A percentile compares a stretch with the other conserved stretches of the same genome.
Conservation (phyloP, 805 yeast genomes). For the Ogataea paraovalis region DNA sequence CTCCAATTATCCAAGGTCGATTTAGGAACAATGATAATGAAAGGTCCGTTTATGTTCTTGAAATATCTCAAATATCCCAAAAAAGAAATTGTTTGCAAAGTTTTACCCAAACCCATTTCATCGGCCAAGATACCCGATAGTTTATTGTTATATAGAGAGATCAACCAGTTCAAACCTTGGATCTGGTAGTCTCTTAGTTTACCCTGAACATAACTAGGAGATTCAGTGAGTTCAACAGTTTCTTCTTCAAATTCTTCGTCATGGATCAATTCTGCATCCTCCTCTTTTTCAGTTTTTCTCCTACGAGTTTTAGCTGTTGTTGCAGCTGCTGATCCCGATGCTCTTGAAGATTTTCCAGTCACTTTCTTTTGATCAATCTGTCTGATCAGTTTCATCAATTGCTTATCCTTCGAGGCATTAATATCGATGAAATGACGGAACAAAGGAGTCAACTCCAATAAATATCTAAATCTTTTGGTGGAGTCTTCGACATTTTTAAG, state of each 20-base stretch:
- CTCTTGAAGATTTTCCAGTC: conserved; percentile 27
- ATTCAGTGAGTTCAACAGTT: conserved; percentile 74
- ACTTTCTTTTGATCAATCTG: conserved; percentile 50
- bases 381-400: conserved; percentile 56
- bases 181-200: conserved; percentile 84
- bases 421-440: conserved; percentile 85
- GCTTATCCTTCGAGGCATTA: conserved; percentile 73
- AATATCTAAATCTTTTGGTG: conserved; percentile 72
- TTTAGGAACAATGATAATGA: conserved; percentile 88
- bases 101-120: conserved; percentile 98
- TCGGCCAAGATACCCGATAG: conserved; percentile 94
- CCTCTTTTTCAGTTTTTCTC: conserved; percentile 91
- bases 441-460: conserved; percentile 77
- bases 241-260: conserved; percentile 71
- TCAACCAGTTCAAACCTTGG: conserved; percentile 94
- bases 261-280: conserved; percentile 84
- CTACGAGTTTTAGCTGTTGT: conserved; percentile 39
- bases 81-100: conserved; percentile 90
- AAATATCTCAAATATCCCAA: conserved; percentile 81
- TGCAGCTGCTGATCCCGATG: conserved; percentile 14
- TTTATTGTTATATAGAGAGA: conserved; percentile 80
- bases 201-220: conserved; percentile 79
- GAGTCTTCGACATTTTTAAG: conserved; percentile 60
- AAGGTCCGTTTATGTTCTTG: conserved; percentile 82
- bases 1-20: conserved; percentile 96